Base-by-base conservation (phyloP, 179 eudicot species). In the Drosera spatulata region DNA sequence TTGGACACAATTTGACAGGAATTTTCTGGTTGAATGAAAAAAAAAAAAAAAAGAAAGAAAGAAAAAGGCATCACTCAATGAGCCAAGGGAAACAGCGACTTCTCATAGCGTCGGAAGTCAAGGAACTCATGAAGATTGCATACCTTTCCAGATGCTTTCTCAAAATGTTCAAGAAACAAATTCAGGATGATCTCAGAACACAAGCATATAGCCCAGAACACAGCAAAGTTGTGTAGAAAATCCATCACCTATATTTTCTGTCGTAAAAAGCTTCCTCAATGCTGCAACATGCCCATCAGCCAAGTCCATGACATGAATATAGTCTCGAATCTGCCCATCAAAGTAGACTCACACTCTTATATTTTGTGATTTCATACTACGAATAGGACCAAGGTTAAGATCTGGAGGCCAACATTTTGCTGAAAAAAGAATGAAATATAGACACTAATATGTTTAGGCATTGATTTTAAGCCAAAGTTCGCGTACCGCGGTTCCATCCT, bases 201-300 rank as follows among this genome's bases (percentile, higher is more conserved):
- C 33, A 22, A 22, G 33, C 33, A 22, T 22, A 1, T 22, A 22
- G 33, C 33, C 33, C 33, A 22, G 33, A 22, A 22, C 33, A 0
- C 33, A 42, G 39, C 11, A 4, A 10, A 41, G 39, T 45, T 7
- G 39, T 6, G 10, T 11, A 57, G 13, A 4, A n/a, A 42, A 4
- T 55, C 1, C 40, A 22, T 4, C 67, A 87, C 96, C 91, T 69
- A 70, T 69, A 70, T 73, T 61, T 39, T 77, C 64, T 13, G 61
- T 4, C 10, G 69, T 59, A 15, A 80, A 73, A 78, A 89, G 75
- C 81, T 86, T 86, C 66, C 77, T 74, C 7, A 89, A 62, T 22
- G 97, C 97, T 59, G 83, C 91, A 53, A 89, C 85, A 57, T 88
- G 97, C 42, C 95, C 91, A 66, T 86, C 91, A 39, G 91, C 97